A percentile compares a stretch with the other conserved stretches of the same genome.
These are phyloP conservation scores for Camellia japonica DNA, from an alignment of 148 eudicot species.

Conservation along the genomic window DNA sequence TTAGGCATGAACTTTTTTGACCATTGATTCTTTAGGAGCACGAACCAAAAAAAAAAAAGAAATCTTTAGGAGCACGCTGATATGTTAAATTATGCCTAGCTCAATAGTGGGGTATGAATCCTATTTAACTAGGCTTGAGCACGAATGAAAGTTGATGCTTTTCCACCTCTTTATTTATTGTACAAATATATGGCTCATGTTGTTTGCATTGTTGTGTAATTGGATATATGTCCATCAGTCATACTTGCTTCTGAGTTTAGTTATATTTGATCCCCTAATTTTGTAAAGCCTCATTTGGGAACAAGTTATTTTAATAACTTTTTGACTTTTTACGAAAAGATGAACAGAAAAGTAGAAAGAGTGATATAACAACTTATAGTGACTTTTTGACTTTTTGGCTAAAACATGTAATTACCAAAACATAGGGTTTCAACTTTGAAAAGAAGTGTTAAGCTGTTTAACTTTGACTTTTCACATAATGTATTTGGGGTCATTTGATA, in stretches of 20 bases:
- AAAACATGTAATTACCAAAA: too few species aligned
- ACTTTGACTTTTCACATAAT: background rate
- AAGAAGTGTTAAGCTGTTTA: background rate
- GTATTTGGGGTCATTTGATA: background rate
- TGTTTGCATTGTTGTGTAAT: background rate
- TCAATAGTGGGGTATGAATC: constrained; percentile 6
- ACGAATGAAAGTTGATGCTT: background rate
- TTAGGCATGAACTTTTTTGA: background rate
- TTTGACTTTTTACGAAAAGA: too few species aligned
- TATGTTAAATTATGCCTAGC: background rate
- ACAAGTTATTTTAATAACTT: too few species aligned
- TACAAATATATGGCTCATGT: background rate
- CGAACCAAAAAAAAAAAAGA: too few species aligned
- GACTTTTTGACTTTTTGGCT: too few species aligned
- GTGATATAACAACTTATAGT: too few species aligned
- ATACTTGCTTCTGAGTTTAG: background rate
- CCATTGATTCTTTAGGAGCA: background rate
- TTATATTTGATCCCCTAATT: background rate
- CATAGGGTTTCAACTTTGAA: background rate
- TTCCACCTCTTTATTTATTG: background rate
- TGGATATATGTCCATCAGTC: background rate
- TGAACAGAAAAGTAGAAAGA: too few species aligned
- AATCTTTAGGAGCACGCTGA: background rate
- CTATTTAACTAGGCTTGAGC: background rate
- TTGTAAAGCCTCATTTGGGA: background rate